These are phyloP conservation scores for Sporothrix dimorphospora DNA, from an alignment of 2,329 filamentous ascomycete species.

Conservation along the genomic window DNA sequence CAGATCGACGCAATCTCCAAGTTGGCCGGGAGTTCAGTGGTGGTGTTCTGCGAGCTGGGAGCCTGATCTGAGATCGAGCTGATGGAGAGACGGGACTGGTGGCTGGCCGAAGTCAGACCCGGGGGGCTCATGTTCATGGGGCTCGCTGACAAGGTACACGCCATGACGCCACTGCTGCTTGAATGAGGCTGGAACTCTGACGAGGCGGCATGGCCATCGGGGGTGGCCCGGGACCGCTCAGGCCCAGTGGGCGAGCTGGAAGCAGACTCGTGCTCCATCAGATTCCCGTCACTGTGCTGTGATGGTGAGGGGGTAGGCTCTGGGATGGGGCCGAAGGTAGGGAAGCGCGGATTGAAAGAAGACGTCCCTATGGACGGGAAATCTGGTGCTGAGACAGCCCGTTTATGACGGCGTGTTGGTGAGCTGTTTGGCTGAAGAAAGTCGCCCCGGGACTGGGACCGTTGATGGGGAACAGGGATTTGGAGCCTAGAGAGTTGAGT, in stretches of 20 bases:
- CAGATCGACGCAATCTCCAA: conserved; percentile 43
- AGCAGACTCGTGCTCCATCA: conserved; percentile 28
- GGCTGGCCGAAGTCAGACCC: neutral
- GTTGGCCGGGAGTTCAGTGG: neutral
- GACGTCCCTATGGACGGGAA: conserved; percentile 41
- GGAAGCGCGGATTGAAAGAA: conserved; percentile 33
- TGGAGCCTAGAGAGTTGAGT: conserved; percentile 16
- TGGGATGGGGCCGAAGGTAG: conserved; percentile 36
- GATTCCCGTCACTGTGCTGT: conserved; percentile 34
- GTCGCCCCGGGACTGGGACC: conserved; percentile 15
- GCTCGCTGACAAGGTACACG: neutral
- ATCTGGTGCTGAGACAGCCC: conserved; percentile 55
- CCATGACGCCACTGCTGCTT: neutral
- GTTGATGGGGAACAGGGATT: neutral
- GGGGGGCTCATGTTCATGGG: neutral
- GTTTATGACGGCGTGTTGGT: conserved; percentile 48
- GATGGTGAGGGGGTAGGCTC: conserved; percentile 39
- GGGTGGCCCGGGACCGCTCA: neutral
- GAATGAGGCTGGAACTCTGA: neutral
- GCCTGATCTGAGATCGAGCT: neutral
- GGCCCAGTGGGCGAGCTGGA: conserved; percentile 14
- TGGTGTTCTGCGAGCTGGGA: neutral
- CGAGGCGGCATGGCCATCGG: neutral
- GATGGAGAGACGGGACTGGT: neutral
- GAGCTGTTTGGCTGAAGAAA: conserved; percentile 35